Percentiles rank a stretch among this genome's conserved stretches.
Evolutionary conservation across 78 protist genomes (phyloP).

Genomic region (Dictyostelium brefeldianum): DNA sequence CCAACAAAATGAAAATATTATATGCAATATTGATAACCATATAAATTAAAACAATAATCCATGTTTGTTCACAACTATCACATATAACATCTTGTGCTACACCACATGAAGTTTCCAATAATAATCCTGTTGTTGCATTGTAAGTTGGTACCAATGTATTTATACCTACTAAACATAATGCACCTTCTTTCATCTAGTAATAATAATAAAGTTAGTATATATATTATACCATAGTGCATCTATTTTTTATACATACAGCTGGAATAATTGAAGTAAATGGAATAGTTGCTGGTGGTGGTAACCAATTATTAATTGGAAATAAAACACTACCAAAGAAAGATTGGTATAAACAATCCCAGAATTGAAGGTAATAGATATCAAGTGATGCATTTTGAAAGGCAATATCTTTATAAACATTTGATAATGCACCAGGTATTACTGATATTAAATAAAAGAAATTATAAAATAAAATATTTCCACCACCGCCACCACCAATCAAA

Average conservation of each 20-base stretch:
- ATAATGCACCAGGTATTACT: constrained; percentile 48
- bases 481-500: constrained; percentile 18
- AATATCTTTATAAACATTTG: constrained; percentile 68
- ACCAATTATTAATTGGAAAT: constrained; percentile 43
- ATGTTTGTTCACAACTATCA: constrained; percentile 53
- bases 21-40: constrained; percentile 50
- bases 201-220: not conserved
- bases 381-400: constrained; percentile 46
- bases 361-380: constrained; percentile 69
- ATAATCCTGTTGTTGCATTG: not conserved
- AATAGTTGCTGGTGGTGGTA: constrained; percentile 48
- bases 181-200: constrained; percentile 14
- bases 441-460: constrained; percentile 61
- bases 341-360: constrained; percentile 55
- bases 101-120: not conserved
- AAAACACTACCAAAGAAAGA: constrained; percentile 46
- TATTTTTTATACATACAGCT: not conserved
- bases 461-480: constrained; percentile 41
- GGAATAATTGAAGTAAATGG: constrained; percentile 32
- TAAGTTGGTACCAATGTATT: not conserved
- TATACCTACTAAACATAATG: constrained; percentile 42
- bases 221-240: too few relatives aligned
- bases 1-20: constrained; percentile 61
- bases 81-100: not conserved
- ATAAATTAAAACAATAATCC: constrained; percentile 40